Evolutionary conservation across 148 eudicot genomes (phyloP).

Genomic region (Amaranthus cruentus): DNA sequence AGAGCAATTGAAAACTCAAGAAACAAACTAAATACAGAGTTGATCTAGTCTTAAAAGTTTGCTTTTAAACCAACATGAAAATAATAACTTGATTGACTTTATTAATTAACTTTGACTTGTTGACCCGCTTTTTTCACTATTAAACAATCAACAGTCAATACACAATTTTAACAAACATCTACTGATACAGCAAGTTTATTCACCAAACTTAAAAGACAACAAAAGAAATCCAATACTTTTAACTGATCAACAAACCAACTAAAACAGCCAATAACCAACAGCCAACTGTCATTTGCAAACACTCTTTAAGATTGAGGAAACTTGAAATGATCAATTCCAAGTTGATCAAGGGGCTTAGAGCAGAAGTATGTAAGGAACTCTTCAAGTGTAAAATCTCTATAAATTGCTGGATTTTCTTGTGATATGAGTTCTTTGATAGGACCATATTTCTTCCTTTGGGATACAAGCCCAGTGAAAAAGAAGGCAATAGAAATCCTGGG

Average conservation of each 20-base stretch:
- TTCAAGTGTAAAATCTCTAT: constrained; percentile 20
- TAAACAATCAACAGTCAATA: constrained; percentile 11
- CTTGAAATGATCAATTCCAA: neutral
- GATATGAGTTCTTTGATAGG: constrained; percentile 42
- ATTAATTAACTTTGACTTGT: too few species aligned
- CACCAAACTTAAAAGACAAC: neutral
- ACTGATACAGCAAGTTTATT: neutral
- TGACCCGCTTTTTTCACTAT: too few species aligned
- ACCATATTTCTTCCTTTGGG: constrained; percentile 22
- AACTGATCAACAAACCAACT: neutral
- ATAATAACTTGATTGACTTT: too few species aligned
- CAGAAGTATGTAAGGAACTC: constrained; percentile 20
- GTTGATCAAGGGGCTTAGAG: constrained; percentile 16
- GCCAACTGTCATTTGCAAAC: too few species aligned
- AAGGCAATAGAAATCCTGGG: constrained; percentile 43
- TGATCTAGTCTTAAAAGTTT: too few species aligned
- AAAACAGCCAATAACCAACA: too few species aligned
- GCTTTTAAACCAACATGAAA: too few species aligned
- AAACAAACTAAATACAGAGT: too few species aligned
- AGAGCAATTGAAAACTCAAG: too few species aligned
- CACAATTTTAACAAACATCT: constrained; percentile 5
- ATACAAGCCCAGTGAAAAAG: constrained; percentile 19
- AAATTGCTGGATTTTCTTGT: constrained; percentile 28
- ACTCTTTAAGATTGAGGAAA: too few species aligned
- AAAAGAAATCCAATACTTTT: too few species aligned